Evolutionary conservation across 495 filamentous ascomycete genomes (phyloP).

Genomic region (Annulohypoxylon moriforme): DNA sequence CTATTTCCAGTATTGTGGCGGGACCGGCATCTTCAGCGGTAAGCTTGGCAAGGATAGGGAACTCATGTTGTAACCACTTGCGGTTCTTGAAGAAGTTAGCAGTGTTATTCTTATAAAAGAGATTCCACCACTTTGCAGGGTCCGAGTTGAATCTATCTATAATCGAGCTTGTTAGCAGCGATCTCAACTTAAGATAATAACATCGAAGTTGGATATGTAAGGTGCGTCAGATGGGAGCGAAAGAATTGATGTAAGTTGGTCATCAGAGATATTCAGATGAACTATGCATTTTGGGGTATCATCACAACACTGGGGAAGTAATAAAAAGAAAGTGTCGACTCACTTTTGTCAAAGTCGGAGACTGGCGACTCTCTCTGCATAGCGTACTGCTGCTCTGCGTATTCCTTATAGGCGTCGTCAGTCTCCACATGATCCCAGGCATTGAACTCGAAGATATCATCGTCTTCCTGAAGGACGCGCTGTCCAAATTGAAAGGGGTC

Average conservation of each 20-base stretch:
- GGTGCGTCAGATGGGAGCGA: constrained; percentile 71
- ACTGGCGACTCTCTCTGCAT: constrained; percentile 86
- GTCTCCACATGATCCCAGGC: constrained; percentile 98
- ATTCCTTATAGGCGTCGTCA: constrained; percentile 83
- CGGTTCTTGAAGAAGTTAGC: constrained; percentile 98
- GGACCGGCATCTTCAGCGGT: constrained; percentile 70
- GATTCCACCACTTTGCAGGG: constrained; percentile 95
- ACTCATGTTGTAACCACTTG: constrained; percentile 96
- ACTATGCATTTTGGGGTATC: constrained; percentile 70
- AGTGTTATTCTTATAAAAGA: constrained; percentile 95
- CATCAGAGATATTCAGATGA: constrained; percentile 69
- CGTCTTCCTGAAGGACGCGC: constrained; percentile 80
- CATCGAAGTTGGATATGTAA: constrained; percentile 16
- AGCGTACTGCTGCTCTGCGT: constrained; percentile 81
- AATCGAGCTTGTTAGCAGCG: constrained; percentile 49
- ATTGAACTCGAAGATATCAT: constrained; percentile 94
- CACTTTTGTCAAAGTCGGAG: constrained; percentile 84
- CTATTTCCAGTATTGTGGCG: constrained; percentile 82
- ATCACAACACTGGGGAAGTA: constrained; percentile 57
- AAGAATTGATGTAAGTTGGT: constrained; percentile 65
- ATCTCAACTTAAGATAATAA: neutral
- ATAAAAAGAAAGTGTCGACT: constrained; percentile 44
- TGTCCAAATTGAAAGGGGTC: constrained; percentile 97
- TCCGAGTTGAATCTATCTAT: constrained; percentile 82
- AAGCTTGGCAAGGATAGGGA: constrained; percentile 80